Evolutionary conservation across 495 filamentous ascomycete species (phyloP).

Genomic region (Hypoxylon fragiforme): DNA sequence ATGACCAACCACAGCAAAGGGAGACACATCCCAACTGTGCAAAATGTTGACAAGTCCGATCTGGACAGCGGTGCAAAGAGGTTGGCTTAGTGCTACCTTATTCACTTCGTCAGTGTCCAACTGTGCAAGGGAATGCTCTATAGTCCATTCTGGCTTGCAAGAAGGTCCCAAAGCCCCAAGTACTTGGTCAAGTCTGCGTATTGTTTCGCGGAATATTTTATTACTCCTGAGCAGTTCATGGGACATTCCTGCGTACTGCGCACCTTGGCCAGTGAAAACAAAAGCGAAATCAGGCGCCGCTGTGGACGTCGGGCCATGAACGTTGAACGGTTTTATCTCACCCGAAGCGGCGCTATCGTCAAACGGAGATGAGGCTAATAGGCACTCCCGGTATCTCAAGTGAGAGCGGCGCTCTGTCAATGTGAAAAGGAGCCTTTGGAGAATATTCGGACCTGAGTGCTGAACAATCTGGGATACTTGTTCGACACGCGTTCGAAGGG

Average conservation of each 20-base stretch:
- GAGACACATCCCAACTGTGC: slow-evolving; percentile 50
- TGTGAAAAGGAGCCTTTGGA: background rate
- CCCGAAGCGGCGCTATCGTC: too few species aligned
- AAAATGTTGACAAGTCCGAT: slow-evolving; percentile 56
- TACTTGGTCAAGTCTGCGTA: slow-evolving; percentile 38
- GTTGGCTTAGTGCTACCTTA: slow-evolving; percentile 43
- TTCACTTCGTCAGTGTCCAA: slow-evolving; percentile 15
- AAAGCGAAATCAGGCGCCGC: too few species aligned
- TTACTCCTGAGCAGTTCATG: slow-evolving; percentile 47
- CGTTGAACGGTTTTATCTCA: background rate
- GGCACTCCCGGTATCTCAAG: background rate
- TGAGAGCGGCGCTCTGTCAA: background rate
- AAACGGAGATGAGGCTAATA: too few species aligned
- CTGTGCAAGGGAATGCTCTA: background rate
- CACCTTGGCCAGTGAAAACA: background rate
- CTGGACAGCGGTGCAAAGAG: slow-evolving; percentile 55
- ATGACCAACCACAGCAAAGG: slow-evolving; percentile 58
- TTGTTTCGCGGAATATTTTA: slow-evolving; percentile 34
- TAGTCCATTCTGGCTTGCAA: slow-evolving; percentile 7
- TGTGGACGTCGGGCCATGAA: background rate
- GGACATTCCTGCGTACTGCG: slow-evolving; percentile 53
- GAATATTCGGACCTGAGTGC: background rate
- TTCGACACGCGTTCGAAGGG: background rate
- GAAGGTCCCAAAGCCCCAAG: slow-evolving; percentile 33
- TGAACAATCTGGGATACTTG: background rate